Evolutionary conservation across 2,329 filamentous ascomycete genomes (phyloP).

Genomic region (Penicillium sp.): DNA sequence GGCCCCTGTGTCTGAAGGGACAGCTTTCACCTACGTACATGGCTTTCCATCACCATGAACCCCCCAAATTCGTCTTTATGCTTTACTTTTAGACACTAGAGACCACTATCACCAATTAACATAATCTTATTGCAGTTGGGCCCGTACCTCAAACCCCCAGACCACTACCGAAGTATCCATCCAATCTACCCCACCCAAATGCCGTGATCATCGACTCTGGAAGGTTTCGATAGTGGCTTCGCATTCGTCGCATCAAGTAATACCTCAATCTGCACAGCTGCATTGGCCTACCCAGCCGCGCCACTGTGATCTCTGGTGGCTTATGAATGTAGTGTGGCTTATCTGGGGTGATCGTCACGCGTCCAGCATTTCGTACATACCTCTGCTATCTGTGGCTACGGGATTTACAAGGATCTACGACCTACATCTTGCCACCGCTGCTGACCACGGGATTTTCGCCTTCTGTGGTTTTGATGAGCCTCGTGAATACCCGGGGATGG

Average conservation of each 20-base stretch:
- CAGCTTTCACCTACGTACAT: slow-evolving; percentile 9
- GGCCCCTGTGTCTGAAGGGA: slow-evolving; percentile 23
- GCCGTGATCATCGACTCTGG: neutral
- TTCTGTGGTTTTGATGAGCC: neutral
- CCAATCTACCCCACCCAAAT: neutral
- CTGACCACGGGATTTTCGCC: neutral
- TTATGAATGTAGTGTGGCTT: slow-evolving; percentile 14
- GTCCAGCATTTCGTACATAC: slow-evolving; percentile 11
- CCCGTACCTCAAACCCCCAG: neutral
- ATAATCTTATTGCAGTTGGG: neutral
- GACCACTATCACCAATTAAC: neutral
- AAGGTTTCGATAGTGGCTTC: slow-evolving; percentile 16
- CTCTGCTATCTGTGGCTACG: neutral
- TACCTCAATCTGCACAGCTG: slow-evolving; percentile 15
- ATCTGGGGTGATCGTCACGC: slow-evolving; percentile 1
- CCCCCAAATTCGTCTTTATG: neutral
- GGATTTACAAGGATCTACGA: slow-evolving; percentile 4
- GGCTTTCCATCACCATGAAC: neutral
- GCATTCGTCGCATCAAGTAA: slow-evolving; percentile 18
- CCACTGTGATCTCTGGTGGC: slow-evolving; percentile 12
- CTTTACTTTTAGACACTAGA: slow-evolving; percentile 1
- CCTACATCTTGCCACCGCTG: slow-evolving; percentile 8
- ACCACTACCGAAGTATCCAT: neutral
- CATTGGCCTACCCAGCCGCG: neutral
- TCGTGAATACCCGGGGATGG: neutral